phyloP scores from a whole-genome alignment of 176 grass and related monocot species.

The Hyparrhenia diplandra region DNA sequence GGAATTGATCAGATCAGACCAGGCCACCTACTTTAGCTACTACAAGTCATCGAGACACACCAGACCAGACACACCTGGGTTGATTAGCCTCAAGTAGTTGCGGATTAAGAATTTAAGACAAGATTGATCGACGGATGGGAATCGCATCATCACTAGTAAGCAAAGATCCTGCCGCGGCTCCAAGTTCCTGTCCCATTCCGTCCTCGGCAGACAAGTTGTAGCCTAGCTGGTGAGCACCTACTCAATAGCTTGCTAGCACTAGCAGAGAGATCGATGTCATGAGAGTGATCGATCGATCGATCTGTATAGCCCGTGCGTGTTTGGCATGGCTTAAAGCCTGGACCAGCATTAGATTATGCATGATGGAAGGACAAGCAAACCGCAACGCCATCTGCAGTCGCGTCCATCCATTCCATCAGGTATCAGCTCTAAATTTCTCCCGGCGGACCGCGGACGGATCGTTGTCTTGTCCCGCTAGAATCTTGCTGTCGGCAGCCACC shows the following conservation, averaged over 20 bases:
- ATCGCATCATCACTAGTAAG: background rate
- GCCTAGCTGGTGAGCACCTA: conserved; percentile 7
- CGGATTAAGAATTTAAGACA: background rate
- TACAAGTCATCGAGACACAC: background rate
- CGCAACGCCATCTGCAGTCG: background rate
- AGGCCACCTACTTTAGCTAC: background rate
- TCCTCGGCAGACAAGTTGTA: background rate
- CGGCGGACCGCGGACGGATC: background rate
- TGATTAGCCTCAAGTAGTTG: background rate
- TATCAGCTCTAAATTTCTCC: background rate
- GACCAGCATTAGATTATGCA: background rate
- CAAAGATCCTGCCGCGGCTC: background rate
- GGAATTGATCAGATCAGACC: background rate
- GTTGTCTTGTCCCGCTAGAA: conserved; percentile 13
- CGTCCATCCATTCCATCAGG: too few species aligned
- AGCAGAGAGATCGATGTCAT: too few species aligned
- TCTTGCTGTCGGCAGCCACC: conserved; percentile 17
- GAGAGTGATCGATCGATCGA: background rate
- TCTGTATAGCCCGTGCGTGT: too few species aligned
- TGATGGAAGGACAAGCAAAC: background rate
- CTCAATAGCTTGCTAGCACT: background rate
- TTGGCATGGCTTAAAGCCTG: too few species aligned
- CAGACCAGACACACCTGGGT: background rate
- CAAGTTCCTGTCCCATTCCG: background rate
- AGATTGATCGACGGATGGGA: background rate